Base-by-base conservation (phyloP, 345 rosid genomes). In the Garcia nutans region DNA sequence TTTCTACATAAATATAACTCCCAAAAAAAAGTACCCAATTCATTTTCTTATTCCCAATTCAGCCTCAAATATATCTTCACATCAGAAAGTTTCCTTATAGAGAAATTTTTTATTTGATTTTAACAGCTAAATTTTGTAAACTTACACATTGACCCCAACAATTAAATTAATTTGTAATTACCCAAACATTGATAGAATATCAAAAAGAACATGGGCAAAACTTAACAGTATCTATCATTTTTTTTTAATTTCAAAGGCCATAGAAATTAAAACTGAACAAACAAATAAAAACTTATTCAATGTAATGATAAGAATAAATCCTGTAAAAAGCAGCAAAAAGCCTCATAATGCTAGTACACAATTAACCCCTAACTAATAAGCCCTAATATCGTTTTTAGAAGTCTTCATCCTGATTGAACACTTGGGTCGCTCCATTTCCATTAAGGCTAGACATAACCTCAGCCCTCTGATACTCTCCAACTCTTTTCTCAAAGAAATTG, bases 401-500 rank as follows among this genome's bases (percentile, higher is more conserved):
- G 58, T 93, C 98, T 28, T 90, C 93, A 56, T 93, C 93, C 81
- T 88, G 83, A 49, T 86, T 89, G 72, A 93, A 93, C 11, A 87
- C 96, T 37, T 90, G 97, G 66, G 59, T 82, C 16, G 79, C 88
- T 0, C 92, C 96, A 45, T 77, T 81, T 13, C 86, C 90, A 45
- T 91, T 86, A 64, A 92, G 72, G 71, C 87, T 84, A 2, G 89
- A 86, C 97, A 92, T 92, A 23, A 90, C 92, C 0, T 96, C 82
- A 28, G 97, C 98, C 74, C 89, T 92, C 56, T 93, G 98, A 59
- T 76, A 93, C 58, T 92, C 98, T 0, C 96, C 97, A 2, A 92
- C 97, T 37, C 98, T 72, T 68, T 89, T 93, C 88, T 92, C 96
- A 7, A 93, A 93, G 78, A 93, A 93, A 69, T 93, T 92, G 0